Evolutionary conservation across 2,329 filamentous ascomycete genomes (phyloP), one percentile per base, ranked within the genome.

Genomic region (Bimuria novae-zelandiae): DNA sequence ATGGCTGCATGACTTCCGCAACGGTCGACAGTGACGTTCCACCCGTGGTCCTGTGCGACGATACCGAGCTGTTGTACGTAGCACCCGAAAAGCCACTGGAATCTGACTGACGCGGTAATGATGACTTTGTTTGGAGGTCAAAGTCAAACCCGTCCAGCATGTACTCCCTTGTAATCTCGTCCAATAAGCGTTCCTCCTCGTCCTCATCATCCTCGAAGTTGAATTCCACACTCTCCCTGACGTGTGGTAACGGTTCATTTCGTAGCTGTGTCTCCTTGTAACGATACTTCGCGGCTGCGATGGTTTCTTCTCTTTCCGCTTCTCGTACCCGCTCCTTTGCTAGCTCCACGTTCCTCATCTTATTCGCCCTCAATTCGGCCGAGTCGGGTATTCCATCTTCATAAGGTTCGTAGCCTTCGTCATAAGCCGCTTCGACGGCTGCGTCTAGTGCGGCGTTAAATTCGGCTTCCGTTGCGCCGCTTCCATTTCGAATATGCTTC

Each of bases 391-490:
- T 7, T 82, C 79, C 74, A 21, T 78, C 73, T 16, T 81, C 80
- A 71, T 83, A 85, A 3, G 89, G 89, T 68, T 96, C 92, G 58
- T 91, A 89, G 0, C 90, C 90, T 57, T 97, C 92, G 70, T 96
- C 89, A 71, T 97, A 99, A 4, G 93, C 94, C 45, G 93, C 93
- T 73, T 97, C 94, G 7, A 97, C 92, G 12, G 94, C 94, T 21
- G 92, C 93, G 75, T 97, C 93, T 37, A 97, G 80, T 3, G 94
- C 94, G 7, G 91, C 92, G 74, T 97, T 92, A 61, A 97, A 96
- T 68, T 96, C 92, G 6, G 90, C 88, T 70, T 96, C 90, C 0
- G 90, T 94, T 25, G 83, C 85, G 39, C 86, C 86, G 59, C 89
- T 93, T 2, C 81, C 70, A 30, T 80, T 80, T 43, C 88, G 84